Percentiles rank a stretch among this genome's conserved stretches.
Conservation (phyloP, 177 flowering plant species). For the Telopea speciosissima region DNA sequence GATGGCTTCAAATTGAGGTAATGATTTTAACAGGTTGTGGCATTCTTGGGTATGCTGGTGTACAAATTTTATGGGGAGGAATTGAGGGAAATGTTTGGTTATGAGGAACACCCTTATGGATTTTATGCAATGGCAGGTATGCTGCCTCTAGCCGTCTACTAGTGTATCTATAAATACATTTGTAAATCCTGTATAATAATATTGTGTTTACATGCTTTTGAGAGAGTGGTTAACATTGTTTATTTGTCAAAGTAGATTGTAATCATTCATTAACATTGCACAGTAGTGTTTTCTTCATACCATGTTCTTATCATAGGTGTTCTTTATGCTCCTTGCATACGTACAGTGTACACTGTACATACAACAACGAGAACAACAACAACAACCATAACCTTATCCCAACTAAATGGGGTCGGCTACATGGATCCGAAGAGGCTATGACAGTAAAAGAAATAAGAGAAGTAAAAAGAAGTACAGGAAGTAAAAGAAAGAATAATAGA, state of each 20-base stretch:
- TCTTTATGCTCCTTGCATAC: too few relatives aligned
- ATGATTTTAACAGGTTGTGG: slow-evolving; percentile 63
- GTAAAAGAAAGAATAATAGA: too few relatives aligned
- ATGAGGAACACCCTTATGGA: slow-evolving; percentile 94
- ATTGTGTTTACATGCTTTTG: too few relatives aligned
- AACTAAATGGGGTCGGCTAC: too few relatives aligned
- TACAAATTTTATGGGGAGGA: slow-evolving; percentile 96
- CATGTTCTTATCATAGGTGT: not conserved
- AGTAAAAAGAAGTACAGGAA: too few relatives aligned
- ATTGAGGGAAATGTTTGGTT: slow-evolving; percentile 96
- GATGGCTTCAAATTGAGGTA: not conserved
- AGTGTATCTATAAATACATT: not conserved
- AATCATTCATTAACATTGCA: not conserved
- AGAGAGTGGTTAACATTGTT: not conserved
- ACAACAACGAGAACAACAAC: too few relatives aligned
- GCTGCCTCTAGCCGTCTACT: slow-evolving; percentile 6
- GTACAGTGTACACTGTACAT: too few relatives aligned
- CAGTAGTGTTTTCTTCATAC: not conserved
- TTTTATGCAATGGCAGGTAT: slow-evolving; percentile 95
- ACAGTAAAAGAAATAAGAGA: too few relatives aligned
- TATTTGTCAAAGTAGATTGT: not conserved
- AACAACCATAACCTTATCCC: too few relatives aligned
- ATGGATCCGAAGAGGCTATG: too few relatives aligned
- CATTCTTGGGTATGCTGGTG: slow-evolving; percentile 81
- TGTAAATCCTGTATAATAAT: not conserved